Evolutionary conservation across 208 protist genomes (phyloP), one percentile per base, ranked within the genome.

Genomic region (Trypanosomatidae sp.): DNA sequence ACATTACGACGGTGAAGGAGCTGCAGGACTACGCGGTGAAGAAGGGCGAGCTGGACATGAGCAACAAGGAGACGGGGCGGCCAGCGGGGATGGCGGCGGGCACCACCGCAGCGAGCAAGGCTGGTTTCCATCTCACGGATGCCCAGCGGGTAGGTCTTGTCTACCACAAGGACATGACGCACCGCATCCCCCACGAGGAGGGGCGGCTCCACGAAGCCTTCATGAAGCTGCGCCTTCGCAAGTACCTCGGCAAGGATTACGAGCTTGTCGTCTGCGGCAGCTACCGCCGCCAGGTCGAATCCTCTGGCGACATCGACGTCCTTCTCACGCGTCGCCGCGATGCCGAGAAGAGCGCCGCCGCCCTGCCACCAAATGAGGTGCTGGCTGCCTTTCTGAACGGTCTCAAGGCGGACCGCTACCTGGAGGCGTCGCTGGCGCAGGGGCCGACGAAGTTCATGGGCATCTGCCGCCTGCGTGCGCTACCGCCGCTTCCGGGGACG

Each of bases 381-480:
- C 86, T 97, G 28, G 73, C 62, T 0, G 66, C 81, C 6, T 90
- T 96, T 65, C 66, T 94, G 19, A 71, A 75, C 13, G 83, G 81
- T 5, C 84, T 96, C 52, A 84, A 87, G 65, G 59, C 76, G n/a
- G 86, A 91, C 52, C 77, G 79, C 19, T 96, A 95, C 73, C 86
- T 97, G 49, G 91, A 91, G 77, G 93, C 91, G 1, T 88, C 84
- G 47, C 80, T 97, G 22, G 89, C 91, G 49, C 86, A 93, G 49
- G 93, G 93, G 2, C 74, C 79, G 2, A 96, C 93, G 28, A 96
- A 95, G 80, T 95, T 94, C 64, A 97, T 97, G 94, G 94, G 91
- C 0, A 73, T 97, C 43, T 93, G 91, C 76, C 90, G 90, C n/a
- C n/a, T n/a, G n/a, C n/a, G n/a, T n/a, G n/a, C n/a, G n/a, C n/a